phyloP scores from a whole-genome alignment of 176 grass and related monocot genomes.

The Poa pratensis region DNA sequence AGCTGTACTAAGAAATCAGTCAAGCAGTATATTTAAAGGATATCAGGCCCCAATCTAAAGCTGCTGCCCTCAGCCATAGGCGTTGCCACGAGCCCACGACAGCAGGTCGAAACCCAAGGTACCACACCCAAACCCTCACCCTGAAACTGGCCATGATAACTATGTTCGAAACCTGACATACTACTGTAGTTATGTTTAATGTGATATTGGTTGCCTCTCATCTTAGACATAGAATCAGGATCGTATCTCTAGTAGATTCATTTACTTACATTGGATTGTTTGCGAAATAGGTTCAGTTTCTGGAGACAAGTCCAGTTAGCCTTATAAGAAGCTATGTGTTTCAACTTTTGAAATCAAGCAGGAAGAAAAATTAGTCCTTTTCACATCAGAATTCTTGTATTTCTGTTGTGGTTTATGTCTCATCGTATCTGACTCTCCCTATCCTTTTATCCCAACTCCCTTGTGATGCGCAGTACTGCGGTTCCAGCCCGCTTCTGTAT shows the following conservation, averaged over 20 bases:
- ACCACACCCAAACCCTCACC: neutral
- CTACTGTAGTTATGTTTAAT: neutral
- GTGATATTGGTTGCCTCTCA: neutral
- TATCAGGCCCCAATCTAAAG: neutral
- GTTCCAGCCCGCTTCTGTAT: neutral
- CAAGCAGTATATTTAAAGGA: neutral
- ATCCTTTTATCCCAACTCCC: neutral
- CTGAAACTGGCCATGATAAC: neutral
- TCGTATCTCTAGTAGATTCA: no score
- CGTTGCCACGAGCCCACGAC: neutral
- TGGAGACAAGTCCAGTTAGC: neutral
- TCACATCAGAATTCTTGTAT: neutral
- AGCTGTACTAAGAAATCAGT: neutral
- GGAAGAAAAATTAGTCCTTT: conserved; percentile 5
- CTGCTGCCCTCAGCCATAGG: neutral
- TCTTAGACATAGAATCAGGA: no score
- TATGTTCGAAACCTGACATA: neutral
- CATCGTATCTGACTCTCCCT: neutral
- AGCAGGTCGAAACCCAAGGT: neutral
- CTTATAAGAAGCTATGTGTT: neutral
- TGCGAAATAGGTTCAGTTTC: neutral
- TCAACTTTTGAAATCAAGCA: neutral
- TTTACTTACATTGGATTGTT: neutral
- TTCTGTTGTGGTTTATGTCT: neutral
- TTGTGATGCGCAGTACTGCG: neutral